phyloP scores from a whole-genome alignment of 2,329 filamentous ascomycete species.

The Dothistroma septosporum region DNA sequence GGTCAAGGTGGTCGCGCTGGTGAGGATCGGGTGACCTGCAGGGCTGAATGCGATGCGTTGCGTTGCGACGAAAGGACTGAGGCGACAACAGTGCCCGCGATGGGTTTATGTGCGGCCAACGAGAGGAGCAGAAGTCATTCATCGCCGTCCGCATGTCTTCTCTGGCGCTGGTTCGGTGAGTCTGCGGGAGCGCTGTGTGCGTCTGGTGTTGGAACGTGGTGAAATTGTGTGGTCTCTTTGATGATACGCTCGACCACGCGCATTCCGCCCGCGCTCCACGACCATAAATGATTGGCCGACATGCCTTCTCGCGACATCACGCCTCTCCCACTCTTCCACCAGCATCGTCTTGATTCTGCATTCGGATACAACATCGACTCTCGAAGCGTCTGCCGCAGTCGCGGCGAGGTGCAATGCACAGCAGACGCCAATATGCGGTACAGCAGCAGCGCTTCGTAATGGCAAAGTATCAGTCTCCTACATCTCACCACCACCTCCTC shows the following conservation, averaged over 20 bases:
- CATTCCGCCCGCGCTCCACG: background rate
- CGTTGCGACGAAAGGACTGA: background rate
- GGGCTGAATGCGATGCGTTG: background rate
- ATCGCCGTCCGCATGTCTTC: background rate
- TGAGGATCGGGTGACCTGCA: background rate
- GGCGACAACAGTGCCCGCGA: background rate
- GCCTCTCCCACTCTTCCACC: too few relatives aligned
- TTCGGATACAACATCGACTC: background rate
- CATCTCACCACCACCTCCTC: too few relatives aligned
- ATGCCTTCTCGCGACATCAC: background rate
- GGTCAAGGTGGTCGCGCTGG: background rate
- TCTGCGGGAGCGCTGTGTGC: constrained; percentile 2
- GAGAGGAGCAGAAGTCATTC: background rate
- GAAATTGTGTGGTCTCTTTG: background rate
- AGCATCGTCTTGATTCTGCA: background rate
- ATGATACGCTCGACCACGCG: background rate
- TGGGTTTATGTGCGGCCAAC: background rate
- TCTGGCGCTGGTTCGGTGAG: background rate
- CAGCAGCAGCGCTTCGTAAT: background rate
- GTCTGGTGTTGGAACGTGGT: constrained; percentile 12
- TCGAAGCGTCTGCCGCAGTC: background rate
- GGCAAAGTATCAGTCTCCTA: background rate
- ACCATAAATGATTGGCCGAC: background rate
- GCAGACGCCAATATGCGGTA: background rate
- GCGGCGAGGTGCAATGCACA: background rate